Evolutionary conservation across 31 red algal species (phyloP).

Genomic region (Odonthalia washingtoniensis): DNA sequence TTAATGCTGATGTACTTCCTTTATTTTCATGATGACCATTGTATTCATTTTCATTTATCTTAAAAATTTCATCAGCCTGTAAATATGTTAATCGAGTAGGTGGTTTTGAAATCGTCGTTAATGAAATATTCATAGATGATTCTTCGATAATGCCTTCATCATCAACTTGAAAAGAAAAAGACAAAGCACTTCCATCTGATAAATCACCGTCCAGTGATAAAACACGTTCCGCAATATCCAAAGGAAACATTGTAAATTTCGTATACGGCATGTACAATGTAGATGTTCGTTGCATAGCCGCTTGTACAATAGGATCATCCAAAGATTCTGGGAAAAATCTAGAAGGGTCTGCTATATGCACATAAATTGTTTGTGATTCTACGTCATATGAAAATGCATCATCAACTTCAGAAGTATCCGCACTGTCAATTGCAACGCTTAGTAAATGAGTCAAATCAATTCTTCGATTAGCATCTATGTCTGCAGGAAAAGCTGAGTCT

Average conservation of each 20-base stretch:
- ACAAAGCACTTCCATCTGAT: conserved; percentile 64
- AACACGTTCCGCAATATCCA: conserved; percentile 47
- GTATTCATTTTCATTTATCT: conserved; percentile 9
- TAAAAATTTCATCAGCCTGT: conserved; percentile 51
- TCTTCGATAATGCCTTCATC: conserved; percentile 65
- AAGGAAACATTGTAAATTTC: conserved; percentile 83
- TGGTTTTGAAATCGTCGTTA: conserved; percentile 49
- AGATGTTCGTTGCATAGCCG: conserved; percentile 55
- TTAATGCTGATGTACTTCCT: not conserved
- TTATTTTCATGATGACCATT: conserved; percentile 1
- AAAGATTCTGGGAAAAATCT: conserved; percentile 42
- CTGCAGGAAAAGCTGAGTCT: conserved; percentile 14
- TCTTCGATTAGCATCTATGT: conserved; percentile 39
- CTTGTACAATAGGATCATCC: conserved; percentile 56
- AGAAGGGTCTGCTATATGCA: conserved; percentile 81
- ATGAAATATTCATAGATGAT: conserved; percentile 38
- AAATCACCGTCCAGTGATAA: conserved; percentile 58
- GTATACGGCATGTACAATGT: conserved; percentile 82
- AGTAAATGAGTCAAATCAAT: conserved; percentile 59
- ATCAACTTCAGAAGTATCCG: conserved; percentile 83
- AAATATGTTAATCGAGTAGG: conserved; percentile 74
- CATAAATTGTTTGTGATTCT: conserved; percentile 48
- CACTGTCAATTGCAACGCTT: conserved; percentile 76
- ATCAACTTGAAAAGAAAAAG: conserved; percentile 69
- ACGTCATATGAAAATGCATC: conserved; percentile 81